Evolutionary conservation across 1,139 yeast species (phyloP), one percentile per base, ranked within the genome.

Genomic region (Yamadazyma triangularis): DNA sequence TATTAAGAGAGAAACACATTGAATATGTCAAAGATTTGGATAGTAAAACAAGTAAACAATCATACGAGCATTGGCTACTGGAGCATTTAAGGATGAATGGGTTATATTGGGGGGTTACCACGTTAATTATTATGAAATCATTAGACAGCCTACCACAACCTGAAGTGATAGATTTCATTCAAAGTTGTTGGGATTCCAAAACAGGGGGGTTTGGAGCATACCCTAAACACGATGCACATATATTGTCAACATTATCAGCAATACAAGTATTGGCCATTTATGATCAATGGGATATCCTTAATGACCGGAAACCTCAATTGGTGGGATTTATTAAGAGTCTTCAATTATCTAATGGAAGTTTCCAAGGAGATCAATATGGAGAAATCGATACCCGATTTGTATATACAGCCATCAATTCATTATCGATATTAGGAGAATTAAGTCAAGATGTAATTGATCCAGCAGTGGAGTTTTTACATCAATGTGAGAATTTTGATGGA

Each of bases 61-160:
- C 65, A 5, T 71, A 81, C 33, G 93, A 84, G 46, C 89, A 87
- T 56, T 88, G 95, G 93, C 60, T 89, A 33, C 76, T 88, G 15
- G 97, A 93, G 49, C 97, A 91, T 54, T 67, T 91, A 32, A 70
- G 96, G 25, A 60, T 91, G 69, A 87, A 85, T 48, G 98, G 98
- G 4, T 67, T 93, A 2, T 91, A 93, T 53, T 91, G 99, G 99
- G 98, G 96, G 0, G 64, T 87, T 5, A 80, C 84, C 11, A 87
- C 96, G 0, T 59, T 89, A 24, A 73, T 75, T 30, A 58, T 83
- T 7, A 53, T 89, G 61, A 69, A 71, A 25, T 63, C 79, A 2
- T 60, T 68, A 15, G 53, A 53, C 15, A 70, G 77, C 1, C 72
- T 91, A 31, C 71, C 80, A 9, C 61, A 67, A 34, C 58, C 65